These are phyloP conservation scores for Mortierella sp. DNA, from an alignment of 371 early-diverging fungal genomes.

Conservation along the genomic window DNA sequence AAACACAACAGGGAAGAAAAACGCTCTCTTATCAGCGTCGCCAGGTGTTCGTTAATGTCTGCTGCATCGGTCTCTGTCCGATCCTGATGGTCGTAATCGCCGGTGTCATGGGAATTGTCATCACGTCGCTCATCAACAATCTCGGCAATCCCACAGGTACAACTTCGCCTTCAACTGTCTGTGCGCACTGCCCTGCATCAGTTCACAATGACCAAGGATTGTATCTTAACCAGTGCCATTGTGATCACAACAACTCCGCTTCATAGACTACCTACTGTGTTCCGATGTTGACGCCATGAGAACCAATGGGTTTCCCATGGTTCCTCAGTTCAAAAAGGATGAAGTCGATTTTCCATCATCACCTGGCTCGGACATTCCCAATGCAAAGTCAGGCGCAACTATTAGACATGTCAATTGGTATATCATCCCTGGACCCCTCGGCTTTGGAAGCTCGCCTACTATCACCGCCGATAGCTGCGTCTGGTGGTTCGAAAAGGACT, in stretches of 20 bases:
- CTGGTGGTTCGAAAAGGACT: constrained; percentile 62
- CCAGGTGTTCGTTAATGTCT: constrained; percentile 76
- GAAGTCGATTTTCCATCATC: constrained; percentile 40
- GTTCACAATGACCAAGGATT: too few species aligned
- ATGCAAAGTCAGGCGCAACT: constrained; percentile 32
- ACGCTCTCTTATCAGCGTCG: constrained; percentile 75
- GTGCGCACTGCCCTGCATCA: constrained; percentile 1
- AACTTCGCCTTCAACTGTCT: not conserved
- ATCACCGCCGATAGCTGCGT: constrained; percentile 52
- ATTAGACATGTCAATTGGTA: constrained; percentile 56
- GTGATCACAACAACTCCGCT: not conserved
- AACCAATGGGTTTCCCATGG: constrained; percentile 47
- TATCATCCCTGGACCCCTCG: constrained; percentile 31
- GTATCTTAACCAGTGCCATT: too few species aligned
- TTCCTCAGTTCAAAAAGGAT: constrained; percentile 20
- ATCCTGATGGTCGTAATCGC: constrained; percentile 68
- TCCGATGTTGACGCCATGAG: constrained; percentile 48
- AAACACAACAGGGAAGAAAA: constrained; percentile 57
- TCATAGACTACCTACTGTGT: constrained; percentile 42
- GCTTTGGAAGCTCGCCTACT: constrained; percentile 39
- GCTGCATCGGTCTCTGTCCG: constrained; percentile 73
- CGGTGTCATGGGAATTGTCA: constrained; percentile 57
- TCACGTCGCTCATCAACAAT: constrained; percentile 51
- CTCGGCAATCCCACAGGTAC: constrained; percentile 44
- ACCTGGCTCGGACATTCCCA: constrained; percentile 40